phyloP scores from a whole-genome alignment of 352 stramenopile species.

The Pythium myriotylum region DNA sequence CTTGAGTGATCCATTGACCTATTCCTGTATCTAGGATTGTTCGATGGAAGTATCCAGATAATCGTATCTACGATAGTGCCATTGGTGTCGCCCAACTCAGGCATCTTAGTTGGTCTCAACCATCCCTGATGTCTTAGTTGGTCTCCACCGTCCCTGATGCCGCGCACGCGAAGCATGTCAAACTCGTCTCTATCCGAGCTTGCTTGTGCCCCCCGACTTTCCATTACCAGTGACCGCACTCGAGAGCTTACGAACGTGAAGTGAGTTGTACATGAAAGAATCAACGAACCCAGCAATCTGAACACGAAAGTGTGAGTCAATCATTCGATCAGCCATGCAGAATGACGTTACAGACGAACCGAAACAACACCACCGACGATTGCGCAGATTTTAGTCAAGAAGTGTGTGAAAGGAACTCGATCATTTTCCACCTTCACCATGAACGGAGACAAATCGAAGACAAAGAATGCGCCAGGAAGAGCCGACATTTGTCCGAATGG shows the following conservation, averaged over 20 bases:
- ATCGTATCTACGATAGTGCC: no score
- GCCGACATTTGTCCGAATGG: slow-evolving; percentile 65
- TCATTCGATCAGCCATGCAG: no score
- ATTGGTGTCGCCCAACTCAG: no score
- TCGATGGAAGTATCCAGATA: no score
- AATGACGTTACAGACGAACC: slow-evolving; percentile 39
- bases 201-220: slow-evolving; percentile 31
- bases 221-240: slow-evolving; percentile 25
- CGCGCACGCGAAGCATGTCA: no score
- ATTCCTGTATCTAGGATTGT: no score
- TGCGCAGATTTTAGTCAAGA: slow-evolving; percentile 84
- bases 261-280: slow-evolving; percentile 87
- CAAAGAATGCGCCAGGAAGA: slow-evolving; percentile 82
- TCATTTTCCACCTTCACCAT: slow-evolving; percentile 88
- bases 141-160: no score
- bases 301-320: no score
- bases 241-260: slow-evolving; percentile 47
- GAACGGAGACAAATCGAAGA: slow-evolving; percentile 86
- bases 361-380: slow-evolving; percentile 85
- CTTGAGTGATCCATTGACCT: no score
- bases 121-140: no score
- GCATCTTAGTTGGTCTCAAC: no score
- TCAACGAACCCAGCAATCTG: slow-evolving; percentile 89
- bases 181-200: slow-evolving; percentile 12
- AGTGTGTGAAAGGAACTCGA: slow-evolving; percentile 79